phyloP scores from a whole-genome alignment of 1,284 basidiomycete species.

The Sporisorium reilianum region DNA sequence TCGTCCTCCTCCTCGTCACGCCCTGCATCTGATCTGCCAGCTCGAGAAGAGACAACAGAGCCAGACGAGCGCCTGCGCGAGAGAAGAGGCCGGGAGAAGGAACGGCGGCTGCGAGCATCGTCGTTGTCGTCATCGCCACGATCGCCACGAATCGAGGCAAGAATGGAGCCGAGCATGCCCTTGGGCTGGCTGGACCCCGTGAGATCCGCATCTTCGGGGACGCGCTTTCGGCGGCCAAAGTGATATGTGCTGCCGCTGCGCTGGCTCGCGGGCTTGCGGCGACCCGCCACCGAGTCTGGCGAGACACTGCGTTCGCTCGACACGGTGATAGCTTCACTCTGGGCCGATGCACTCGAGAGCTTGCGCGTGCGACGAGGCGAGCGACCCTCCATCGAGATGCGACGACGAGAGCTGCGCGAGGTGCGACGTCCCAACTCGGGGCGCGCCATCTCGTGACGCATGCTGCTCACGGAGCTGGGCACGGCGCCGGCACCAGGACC shows the following conservation, averaged over 20 bases:
- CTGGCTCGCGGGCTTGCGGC: slow-evolving; percentile 47
- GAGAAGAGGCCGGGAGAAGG: slow-evolving; percentile 51
- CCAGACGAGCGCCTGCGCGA: slow-evolving; percentile 42
- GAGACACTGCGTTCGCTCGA: slow-evolving; percentile 49
- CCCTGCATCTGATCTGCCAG: slow-evolving; percentile 31
- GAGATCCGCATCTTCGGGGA: slow-evolving; percentile 37
- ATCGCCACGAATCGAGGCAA: slow-evolving; percentile 62
- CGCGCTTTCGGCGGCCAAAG: slow-evolving; percentile 47
- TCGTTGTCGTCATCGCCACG: slow-evolving; percentile 50
- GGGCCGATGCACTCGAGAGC: slow-evolving; percentile 37
- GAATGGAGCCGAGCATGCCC: slow-evolving; percentile 63
- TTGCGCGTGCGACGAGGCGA: slow-evolving; percentile 49
- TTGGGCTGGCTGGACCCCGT: slow-evolving; percentile 41
- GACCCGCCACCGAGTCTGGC: slow-evolving; percentile 40
- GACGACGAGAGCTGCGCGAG: slow-evolving; percentile 55
- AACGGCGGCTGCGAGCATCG: slow-evolving; percentile 49
- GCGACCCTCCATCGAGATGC: slow-evolving; percentile 59
- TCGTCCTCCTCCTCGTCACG: slow-evolving; percentile 49
- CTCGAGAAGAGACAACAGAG: slow-evolving; percentile 45
- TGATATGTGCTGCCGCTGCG: slow-evolving; percentile 53
- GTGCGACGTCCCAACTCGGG: slow-evolving; percentile 54
- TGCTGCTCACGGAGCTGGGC: slow-evolving; percentile 62
- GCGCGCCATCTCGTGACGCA: slow-evolving; percentile 54
- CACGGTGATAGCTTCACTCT: slow-evolving; percentile 45
- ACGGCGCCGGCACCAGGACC: slow-evolving; percentile 65